phyloP scores from a whole-genome alignment of 345 rosid species.

The Carallia brachiata region DNA sequence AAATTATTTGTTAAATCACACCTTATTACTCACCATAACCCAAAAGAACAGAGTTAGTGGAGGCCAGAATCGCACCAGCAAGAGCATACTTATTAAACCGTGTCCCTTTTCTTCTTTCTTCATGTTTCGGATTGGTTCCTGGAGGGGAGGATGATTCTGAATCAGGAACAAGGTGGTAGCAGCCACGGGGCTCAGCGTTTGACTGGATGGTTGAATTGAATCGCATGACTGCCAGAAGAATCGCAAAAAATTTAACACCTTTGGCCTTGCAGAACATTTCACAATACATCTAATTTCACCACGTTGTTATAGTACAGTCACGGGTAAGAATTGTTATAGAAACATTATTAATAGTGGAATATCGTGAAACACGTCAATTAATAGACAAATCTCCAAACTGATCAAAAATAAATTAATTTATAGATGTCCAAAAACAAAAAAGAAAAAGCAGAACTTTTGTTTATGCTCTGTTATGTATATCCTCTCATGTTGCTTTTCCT shows the following conservation, averaged over 20 bases:
- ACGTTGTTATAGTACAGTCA: no score
- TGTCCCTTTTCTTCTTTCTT: not conserved
- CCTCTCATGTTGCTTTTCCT: not conserved
- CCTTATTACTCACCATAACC: conserved; percentile 55
- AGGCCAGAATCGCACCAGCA: conserved; percentile 66
- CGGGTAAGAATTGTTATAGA: no score
- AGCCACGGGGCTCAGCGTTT: conserved; percentile 1
- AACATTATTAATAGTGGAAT: no score
- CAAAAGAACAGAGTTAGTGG: conserved; percentile 60
- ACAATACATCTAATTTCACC: no score
- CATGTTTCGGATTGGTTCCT: conserved; percentile 6
- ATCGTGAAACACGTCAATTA: no score
- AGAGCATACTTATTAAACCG: conserved; percentile 37
- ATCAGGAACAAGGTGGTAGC: conserved; percentile 26
- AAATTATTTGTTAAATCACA: not conserved
- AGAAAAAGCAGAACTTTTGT: no score
- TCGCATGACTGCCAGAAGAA: conserved; percentile 24
- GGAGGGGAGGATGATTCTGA: conserved; percentile 17
- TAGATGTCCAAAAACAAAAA: not conserved
- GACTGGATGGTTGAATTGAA: conserved; percentile 21
- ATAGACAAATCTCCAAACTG: no score
- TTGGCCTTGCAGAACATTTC: no score
- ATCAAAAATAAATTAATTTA: no score
- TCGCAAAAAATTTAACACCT: no score
- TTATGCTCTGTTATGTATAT: no score